Evolutionary conservation across 441 rosid species (phyloP), one percentile per base, ranked within the genome.

Genomic region (Euphorbia corollata): DNA sequence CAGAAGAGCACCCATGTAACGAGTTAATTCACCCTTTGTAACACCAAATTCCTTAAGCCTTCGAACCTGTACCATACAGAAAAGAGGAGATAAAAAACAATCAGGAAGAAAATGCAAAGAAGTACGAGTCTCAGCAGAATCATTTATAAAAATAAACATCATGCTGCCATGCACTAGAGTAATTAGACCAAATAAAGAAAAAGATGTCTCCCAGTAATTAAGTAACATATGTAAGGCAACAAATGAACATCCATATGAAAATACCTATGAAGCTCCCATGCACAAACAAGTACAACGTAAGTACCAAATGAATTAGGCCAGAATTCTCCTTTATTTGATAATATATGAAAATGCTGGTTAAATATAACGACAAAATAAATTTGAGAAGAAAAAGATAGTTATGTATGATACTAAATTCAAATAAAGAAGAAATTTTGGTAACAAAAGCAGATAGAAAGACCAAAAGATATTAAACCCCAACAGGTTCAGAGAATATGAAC

Each of bases 1-100:
- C 61, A 95, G 73, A 64, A 92, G 87, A 20, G 99, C 98, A 76
- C 87, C 97, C 97, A 92, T 84, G 80, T 95, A 95, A 67, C 99
- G 96, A 57, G 95, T 89, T 76, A 92, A 77, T 85, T 95, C 99
- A 66, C 99, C 98, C 80, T 75, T 92, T 65, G 98, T 95, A 63
- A 95, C 98, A 77, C 99, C 99, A 85, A 90, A 95, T 75, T 92
- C 97, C 80, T 95, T 95, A 48, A 95, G 96, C 81, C 98, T 85
- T 73, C 98, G 90, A 75, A 95, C 97, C 99, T 91, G 78, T 53
- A 75, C 65, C 74, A 67, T 75, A 59, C 71, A 75, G 43, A 64
- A 69, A 19, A 68, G 61, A 69, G 77, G 67, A 78, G 64, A 72
- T 65, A 60, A 13, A n/a, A 32, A 56, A 10, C 70, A 63, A 64